Evolutionary conservation across 192 early-diverging fungal species (phyloP).

Genomic region (Linnemannia exigua): DNA sequence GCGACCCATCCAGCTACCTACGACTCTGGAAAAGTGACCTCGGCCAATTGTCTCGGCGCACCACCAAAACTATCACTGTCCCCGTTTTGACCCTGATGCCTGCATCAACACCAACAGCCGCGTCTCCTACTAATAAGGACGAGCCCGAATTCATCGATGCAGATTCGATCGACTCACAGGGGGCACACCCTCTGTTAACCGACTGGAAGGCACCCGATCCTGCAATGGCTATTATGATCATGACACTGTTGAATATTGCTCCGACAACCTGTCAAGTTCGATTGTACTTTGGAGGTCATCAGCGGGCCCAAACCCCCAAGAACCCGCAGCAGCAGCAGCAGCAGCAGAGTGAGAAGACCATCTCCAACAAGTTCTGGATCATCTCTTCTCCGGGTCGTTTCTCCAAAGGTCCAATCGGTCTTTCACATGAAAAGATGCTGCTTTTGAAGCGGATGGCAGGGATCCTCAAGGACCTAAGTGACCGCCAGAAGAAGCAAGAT

Average conservation of each 20-base stretch:
- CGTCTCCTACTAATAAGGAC: not conserved
- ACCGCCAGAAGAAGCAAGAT: not conserved
- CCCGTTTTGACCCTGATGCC: not conserved
- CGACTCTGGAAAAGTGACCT: slow-evolving; percentile 11
- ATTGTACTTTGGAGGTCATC: not conserved
- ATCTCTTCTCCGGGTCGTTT: not conserved
- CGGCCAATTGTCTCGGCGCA: not conserved
- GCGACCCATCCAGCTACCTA: slow-evolving; percentile 21
- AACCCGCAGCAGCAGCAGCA: not conserved
- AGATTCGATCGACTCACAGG: not conserved
- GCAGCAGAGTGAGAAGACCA: too few relatives aligned
- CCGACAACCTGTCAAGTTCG: not conserved
- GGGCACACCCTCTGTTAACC: slow-evolving; percentile 10
- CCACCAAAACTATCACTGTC: not conserved
- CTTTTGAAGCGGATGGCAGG: not conserved
- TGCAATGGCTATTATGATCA: not conserved
- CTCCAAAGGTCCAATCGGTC: not conserved
- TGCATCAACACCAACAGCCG: slow-evolving; percentile 5
- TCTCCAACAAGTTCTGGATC: not conserved
- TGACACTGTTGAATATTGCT: not conserved
- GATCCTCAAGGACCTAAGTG: not conserved
- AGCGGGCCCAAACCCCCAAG: not conserved
- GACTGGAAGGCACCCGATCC: not conserved
- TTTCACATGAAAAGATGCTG: not conserved
- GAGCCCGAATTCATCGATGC: not conserved